Percentiles rank a stretch among this genome's conserved stretches.
These are phyloP conservation scores for Fusarium robinianum DNA, from an alignment of 2,329 filamentous ascomycete genomes.

Conservation along the genomic window DNA sequence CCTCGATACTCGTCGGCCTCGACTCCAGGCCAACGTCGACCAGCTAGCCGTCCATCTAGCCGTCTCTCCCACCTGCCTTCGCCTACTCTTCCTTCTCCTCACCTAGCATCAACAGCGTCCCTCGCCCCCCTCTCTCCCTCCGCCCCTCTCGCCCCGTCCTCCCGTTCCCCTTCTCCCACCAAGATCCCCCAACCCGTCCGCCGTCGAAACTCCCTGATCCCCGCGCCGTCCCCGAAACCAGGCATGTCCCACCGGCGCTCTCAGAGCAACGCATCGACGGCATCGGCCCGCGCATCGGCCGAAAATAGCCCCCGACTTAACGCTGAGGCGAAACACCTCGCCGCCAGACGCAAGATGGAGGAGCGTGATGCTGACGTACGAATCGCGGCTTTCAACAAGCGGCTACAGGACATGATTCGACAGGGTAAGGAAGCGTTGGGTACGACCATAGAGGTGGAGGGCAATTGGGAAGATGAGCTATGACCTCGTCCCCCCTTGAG, in stretches of 20 bases:
- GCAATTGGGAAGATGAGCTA: slow-evolving; percentile 50
- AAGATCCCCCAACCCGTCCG: slow-evolving; percentile 46
- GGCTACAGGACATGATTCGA: slow-evolving; percentile 83
- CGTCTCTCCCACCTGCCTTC: slow-evolving; percentile 48
- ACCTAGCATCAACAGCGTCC: slow-evolving; percentile 40
- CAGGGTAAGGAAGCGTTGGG: slow-evolving; percentile 87
- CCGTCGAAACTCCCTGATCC: slow-evolving; percentile 22
- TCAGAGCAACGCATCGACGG: slow-evolving; percentile 50
- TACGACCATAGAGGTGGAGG: slow-evolving; percentile 67
- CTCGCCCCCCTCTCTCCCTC: slow-evolving; percentile 37
- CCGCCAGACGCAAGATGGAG: slow-evolving; percentile 71
- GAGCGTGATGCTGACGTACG: slow-evolving; percentile 79
- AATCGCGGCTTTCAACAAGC: slow-evolving; percentile 77
- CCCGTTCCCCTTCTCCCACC: slow-evolving; percentile 47
- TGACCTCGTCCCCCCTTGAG: slow-evolving; percentile 15
- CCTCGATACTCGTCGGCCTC: slow-evolving; percentile 39
- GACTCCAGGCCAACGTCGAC: slow-evolving; percentile 31
- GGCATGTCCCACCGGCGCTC: slow-evolving; percentile 46
- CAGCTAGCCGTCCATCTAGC: slow-evolving; percentile 42
- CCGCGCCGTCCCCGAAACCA: slow-evolving; percentile 26
- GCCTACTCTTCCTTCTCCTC: slow-evolving; percentile 22
- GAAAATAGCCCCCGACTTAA: slow-evolving; percentile 55
- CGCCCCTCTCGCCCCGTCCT: slow-evolving; percentile 39
- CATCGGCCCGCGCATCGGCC: slow-evolving; percentile 40
- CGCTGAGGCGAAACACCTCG: slow-evolving; percentile 73